Conservation (phyloP, 106 monocot genomes). For the Dendrobium officinale region DNA sequence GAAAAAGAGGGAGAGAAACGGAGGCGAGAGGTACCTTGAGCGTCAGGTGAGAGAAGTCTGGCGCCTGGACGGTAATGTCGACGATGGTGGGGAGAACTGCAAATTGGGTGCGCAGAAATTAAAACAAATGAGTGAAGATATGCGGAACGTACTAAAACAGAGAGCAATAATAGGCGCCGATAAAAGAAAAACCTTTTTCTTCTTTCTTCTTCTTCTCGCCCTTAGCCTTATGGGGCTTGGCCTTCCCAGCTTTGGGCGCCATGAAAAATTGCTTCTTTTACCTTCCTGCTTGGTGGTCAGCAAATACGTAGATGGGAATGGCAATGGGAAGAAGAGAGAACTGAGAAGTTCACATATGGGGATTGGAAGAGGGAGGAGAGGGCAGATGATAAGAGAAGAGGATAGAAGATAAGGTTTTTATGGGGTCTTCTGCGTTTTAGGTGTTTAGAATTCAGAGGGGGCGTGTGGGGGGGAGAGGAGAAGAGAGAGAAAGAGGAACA, state of each 20-base stretch:
- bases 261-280: constrained; percentile 13
- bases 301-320: not conserved
- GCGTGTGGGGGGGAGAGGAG: not conserved
- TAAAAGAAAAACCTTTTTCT: constrained; percentile 56
- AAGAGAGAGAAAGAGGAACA: not conserved
- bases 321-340: not conserved
- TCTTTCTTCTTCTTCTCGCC: constrained; percentile 99
- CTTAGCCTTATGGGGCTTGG: constrained; percentile 73
- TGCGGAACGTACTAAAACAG: not conserved
- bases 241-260: constrained; percentile 83
- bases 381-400: not conserved
- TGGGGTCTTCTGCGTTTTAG: constrained; percentile 6
- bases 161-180: not conserved
- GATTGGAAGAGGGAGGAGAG: constrained; percentile 1
- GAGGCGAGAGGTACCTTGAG: constrained; percentile 59
- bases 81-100: constrained; percentile 76
- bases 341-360: not conserved
- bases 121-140: not conserved
- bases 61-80: constrained; percentile 74
- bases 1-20: not conserved
- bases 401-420: constrained; percentile 44
- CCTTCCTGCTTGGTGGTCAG: not conserved
- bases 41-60: constrained; percentile 77
- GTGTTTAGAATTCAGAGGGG: not conserved
- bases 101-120: not conserved